Percentiles rank a stretch among this genome's conserved stretches.
phyloP scores from a whole-genome alignment of 208 protist genomes.

The Leishmania gerbilli region DNA sequence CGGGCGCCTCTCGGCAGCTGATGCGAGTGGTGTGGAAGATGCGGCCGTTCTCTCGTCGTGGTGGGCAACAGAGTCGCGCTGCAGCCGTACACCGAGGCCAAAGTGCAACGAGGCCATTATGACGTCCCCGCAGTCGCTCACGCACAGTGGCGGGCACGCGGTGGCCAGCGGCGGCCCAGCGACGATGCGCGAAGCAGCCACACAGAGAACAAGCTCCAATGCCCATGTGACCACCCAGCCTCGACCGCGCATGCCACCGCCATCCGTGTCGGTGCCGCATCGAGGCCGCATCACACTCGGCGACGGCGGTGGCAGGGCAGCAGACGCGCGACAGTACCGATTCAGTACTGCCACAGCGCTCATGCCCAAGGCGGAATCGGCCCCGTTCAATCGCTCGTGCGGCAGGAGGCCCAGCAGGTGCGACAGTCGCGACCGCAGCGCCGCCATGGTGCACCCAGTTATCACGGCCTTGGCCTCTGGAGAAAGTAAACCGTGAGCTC shows the following conservation, averaged over 20 bases:
- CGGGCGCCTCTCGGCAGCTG: neutral
- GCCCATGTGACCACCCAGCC: slow-evolving; percentile 24
- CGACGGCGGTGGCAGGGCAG: neutral
- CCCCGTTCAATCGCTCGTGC: neutral
- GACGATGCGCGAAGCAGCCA: neutral
- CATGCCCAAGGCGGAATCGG: neutral
- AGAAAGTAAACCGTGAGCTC: slow-evolving; percentile 17
- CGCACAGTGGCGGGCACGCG: neutral
- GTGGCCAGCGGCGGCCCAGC: neutral
- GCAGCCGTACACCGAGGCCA: neutral
- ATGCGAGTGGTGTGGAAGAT: neutral
- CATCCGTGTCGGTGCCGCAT: neutral
- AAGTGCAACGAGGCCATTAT: slow-evolving; percentile 15
- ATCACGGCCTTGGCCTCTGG: slow-evolving; percentile 25
- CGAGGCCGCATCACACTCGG: neutral
- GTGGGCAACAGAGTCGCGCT: neutral
- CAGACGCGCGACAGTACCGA: neutral
- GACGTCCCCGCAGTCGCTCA: neutral
- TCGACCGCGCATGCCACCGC: neutral
- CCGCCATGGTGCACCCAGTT: slow-evolving; percentile 11
- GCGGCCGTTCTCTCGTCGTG: too few relatives aligned
- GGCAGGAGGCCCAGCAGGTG: slow-evolving; percentile 1
- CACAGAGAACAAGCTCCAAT: slow-evolving; percentile 14
- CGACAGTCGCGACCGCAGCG: slow-evolving; percentile 28
- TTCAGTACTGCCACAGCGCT: neutral